Evolutionary conservation across 2,329 filamentous ascomycete species (phyloP).

Genomic region (Phialemonium atrogriseum): DNA sequence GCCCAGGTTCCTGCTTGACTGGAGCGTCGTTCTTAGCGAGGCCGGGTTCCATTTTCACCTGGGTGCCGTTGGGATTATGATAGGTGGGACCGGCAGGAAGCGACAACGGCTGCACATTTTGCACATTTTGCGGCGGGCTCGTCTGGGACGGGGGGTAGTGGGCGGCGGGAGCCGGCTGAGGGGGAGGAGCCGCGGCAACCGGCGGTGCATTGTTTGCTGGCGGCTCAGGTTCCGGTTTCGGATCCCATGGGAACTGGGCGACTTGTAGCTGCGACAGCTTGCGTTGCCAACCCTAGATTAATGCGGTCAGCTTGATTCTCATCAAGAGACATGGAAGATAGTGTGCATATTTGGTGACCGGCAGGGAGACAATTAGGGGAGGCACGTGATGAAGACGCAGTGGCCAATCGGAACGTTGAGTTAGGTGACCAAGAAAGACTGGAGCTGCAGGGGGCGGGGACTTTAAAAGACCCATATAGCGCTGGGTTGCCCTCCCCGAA

Average conservation of each 20-base stretch:
- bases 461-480: constrained; percentile 51
- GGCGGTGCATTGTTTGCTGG: constrained; percentile 25
- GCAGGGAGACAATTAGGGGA: background rate
- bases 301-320: constrained; percentile 7
- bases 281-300: constrained; percentile 79
- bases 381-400: constrained; percentile 13
- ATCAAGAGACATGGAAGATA: background rate
- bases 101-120: constrained; percentile 17
- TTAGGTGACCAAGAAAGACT: constrained; percentile 11
- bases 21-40: constrained; percentile 34
- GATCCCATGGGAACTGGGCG: constrained; percentile 92
- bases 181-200: constrained; percentile 9
- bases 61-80: constrained; percentile 21
- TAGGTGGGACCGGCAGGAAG: constrained; percentile 16
- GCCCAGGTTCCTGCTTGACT: constrained; percentile 40
- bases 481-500: constrained; percentile 35
- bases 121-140: constrained; percentile 21
- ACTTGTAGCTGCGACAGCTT: constrained; percentile 80
- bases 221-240: constrained; percentile 55
- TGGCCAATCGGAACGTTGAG: constrained; percentile 16
- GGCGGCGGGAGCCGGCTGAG: constrained; percentile 13
- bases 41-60: constrained; percentile 14
- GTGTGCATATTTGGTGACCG: background rate
- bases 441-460: constrained; percentile 12
- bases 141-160: constrained; percentile 25